Percentiles rank a stretch among this genome's conserved stretches.
These are phyloP conservation scores for Fusarium duplospermum DNA, from an alignment of 2,329 filamentous ascomycete genomes.

Conservation along the genomic window DNA sequence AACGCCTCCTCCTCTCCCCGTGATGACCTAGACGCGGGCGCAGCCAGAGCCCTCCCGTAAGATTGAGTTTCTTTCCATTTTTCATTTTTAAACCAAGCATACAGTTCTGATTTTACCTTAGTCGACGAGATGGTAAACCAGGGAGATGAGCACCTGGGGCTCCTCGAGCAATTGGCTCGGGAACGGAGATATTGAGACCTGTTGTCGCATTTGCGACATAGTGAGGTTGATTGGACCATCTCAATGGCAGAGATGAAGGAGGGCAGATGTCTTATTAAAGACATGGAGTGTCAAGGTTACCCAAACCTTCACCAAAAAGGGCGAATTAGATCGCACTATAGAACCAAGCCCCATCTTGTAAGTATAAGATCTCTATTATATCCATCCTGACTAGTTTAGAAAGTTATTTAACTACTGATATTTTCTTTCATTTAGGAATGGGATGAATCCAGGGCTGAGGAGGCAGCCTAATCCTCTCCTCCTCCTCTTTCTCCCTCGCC, in stretches of 20 bases:
- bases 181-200: no score
- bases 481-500: no score
- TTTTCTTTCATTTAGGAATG: neutral
- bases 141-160: no score
- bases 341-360: neutral
- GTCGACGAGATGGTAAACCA: no score
- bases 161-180: no score
- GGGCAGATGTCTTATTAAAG: neutral
- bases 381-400: neutral
- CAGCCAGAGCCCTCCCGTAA: no score
- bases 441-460: neutral
- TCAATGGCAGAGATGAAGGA: neutral
- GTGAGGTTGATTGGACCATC: neutral
- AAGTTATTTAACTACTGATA: neutral
- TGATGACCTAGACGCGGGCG: no score
- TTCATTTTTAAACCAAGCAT: no score
- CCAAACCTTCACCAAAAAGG: neutral
- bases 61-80: no score
- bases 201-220: no score
- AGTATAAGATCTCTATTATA: neutral
- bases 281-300: neutral
- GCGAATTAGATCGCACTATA: neutral
- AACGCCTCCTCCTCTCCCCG: no score
- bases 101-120: no score
- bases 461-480: neutral